phyloP scores from a whole-genome alignment of 768 basidiomycete species.

The Boletus bicolor region DNA sequence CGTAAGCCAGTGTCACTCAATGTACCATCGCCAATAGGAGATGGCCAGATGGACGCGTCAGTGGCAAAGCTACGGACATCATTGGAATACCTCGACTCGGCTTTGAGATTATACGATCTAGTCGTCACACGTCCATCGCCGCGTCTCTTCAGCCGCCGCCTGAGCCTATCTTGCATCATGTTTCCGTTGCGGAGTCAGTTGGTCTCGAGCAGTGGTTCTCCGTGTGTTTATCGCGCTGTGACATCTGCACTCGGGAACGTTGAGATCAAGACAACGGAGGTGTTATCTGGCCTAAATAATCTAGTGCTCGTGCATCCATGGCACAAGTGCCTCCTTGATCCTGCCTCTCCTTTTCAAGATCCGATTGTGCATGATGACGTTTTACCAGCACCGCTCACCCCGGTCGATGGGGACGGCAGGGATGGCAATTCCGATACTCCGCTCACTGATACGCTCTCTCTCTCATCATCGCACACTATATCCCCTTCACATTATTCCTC shows the following conservation, averaged over 20 bases:
- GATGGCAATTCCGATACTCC: background rate
- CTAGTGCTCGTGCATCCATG: background rate
- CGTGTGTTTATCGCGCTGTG: background rate
- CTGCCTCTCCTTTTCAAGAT: background rate
- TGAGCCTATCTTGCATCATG: background rate
- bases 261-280: background rate
- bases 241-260: background rate
- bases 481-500: background rate
- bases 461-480: background rate
- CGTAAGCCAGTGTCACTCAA: background rate
- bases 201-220: background rate
- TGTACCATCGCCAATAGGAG: background rate
- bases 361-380: background rate
- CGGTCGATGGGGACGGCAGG: background rate
- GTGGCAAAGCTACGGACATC: background rate
- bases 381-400: too few relatives aligned
- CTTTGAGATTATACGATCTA: background rate
- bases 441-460: background rate
- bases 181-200: background rate
- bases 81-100: background rate
- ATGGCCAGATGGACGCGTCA: background rate
- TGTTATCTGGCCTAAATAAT: background rate
- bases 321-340: background rate
- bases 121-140: background rate
- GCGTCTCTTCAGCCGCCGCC: background rate